Base-by-base conservation (phyloP, 768 basidiomycete genomes). In the Psilocybe cubensis region DNA sequence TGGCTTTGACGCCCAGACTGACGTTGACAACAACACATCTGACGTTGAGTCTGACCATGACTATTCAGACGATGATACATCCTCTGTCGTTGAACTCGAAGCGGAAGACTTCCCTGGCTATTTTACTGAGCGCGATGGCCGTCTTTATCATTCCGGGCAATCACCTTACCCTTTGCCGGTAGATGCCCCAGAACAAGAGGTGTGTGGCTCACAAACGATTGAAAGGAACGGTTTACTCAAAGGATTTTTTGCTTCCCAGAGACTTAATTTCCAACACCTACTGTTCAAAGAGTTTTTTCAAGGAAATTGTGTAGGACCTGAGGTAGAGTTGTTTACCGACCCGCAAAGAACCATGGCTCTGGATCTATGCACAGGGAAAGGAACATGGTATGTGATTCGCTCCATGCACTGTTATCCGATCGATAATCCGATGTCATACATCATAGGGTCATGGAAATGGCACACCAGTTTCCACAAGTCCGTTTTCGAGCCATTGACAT, bases 361-460 rank as follows among this genome's bases (percentile, higher is more conserved):
- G 46, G 91, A 94, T 70, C 65, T 92, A n/a, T 86, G 91, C 60
- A 89, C 86, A 6, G 91, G 91, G 17, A 88, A 80, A 17, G 91
- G 91, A 4, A 72, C 67, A 72, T 94, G 91, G 91, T 89, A 59
- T 53, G 81, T 73, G 50, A 61, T 58, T 45, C 24, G 49, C 52
- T 60, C 33, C 35, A 54, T 48, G 44, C 28, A 54, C 66, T 59
- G 46, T 56, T 59, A 66, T 63, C 62, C 29, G 57, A 60, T 57
- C 46, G 46, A 54, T 56, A 50, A 60, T 50, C 61, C 59, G 66
- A 56, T 47, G 52, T 28, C 54, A 48, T 29, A 52, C n/a, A n/a
- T n/a, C n/a, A 60, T 66, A 93, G 91, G 91, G 76, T 85, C 3
- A 79, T 87, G 71, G 88, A 91, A 62, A 88, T 93, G 86, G 88